Evolutionary conservation across 1,284 basidiomycete species (phyloP).

Genomic region (Xerocomus nothofagi): DNA sequence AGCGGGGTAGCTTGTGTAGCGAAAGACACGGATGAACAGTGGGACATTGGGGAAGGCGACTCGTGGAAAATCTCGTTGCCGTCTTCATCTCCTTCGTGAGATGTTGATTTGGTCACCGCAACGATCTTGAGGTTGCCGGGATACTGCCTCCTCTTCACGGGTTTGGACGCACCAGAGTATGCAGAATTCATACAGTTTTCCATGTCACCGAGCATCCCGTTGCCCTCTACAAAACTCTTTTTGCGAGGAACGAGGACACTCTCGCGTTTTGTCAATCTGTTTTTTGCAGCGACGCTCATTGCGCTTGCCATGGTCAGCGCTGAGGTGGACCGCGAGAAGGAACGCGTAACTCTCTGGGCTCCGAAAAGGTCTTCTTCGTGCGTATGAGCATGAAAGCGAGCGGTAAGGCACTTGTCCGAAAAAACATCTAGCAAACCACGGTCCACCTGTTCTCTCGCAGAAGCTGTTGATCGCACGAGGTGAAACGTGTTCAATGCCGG

Average conservation of each 20-base stretch:
- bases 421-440: slow-evolving; percentile 67
- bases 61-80: slow-evolving; percentile 28
- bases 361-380: slow-evolving; percentile 66
- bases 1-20: slow-evolving; percentile 42
- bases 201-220: slow-evolving; percentile 13
- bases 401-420: slow-evolving; percentile 60
- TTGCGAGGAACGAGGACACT: slow-evolving; percentile 62
- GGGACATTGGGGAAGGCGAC: slow-evolving; percentile 49
- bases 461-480: slow-evolving; percentile 66
- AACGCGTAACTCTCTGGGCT: slow-evolving; percentile 45
- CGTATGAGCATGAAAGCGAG: slow-evolving; percentile 58
- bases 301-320: slow-evolving; percentile 54
- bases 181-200: slow-evolving; percentile 21
- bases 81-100: slow-evolving; percentile 25
- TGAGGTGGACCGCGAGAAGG: slow-evolving; percentile 48
- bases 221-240: slow-evolving; percentile 43
- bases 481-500: slow-evolving; percentile 60
- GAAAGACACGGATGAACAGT: slow-evolving; percentile 45
- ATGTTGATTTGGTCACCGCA: slow-evolving; percentile 28
- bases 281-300: slow-evolving; percentile 53
- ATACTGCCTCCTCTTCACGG: slow-evolving; percentile 37
- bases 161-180: slow-evolving; percentile 10
- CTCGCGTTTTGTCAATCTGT: slow-evolving; percentile 60
- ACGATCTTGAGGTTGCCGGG: slow-evolving; percentile 47
- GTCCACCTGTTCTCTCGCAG: slow-evolving; percentile 68